Conservation (phyloP, 768 basidiomycete species). For the Lentinula sp. region DNA sequence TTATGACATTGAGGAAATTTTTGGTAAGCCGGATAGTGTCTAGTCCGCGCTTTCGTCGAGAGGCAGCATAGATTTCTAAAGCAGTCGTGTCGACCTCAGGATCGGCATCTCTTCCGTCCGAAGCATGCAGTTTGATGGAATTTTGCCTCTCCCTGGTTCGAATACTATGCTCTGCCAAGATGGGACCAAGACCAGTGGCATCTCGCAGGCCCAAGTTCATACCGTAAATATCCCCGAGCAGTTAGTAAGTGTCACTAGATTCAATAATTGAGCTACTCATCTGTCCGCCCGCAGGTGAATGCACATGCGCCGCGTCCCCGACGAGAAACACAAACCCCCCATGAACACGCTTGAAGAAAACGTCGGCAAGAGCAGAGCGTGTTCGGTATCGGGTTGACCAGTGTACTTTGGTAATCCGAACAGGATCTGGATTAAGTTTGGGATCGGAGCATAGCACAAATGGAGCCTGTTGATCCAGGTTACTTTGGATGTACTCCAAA, state of each 20-base stretch:
- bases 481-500: constrained; percentile 29
- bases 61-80: constrained; percentile 1
- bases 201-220: constrained; percentile 24
- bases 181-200: constrained; percentile 14
- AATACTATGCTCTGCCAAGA: constrained; percentile 13
- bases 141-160: neutral
- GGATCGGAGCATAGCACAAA: constrained; percentile 18
- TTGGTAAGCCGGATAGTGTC: constrained; percentile 7
- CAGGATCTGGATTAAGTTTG: constrained; percentile 17
- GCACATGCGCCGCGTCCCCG: constrained; percentile 21
- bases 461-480: constrained; percentile 28
- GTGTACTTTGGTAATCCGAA: constrained; percentile 21
- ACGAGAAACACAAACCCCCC: constrained; percentile 13
- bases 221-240: constrained; percentile 13
- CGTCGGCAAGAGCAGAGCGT: constrained; percentile 28
- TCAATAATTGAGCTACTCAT: neutral
- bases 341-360: constrained; percentile 22
- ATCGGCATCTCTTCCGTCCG: neutral
- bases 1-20: neutral
- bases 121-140: neutral
- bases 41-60: neutral
- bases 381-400: constrained; percentile 34
- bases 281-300: constrained; percentile 12
- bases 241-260: neutral
- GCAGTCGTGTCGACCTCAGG: neutral